These are phyloP conservation scores for Trichoderma arundinaceum DNA, from an alignment of 2,329 filamentous ascomycete genomes.

Conservation along the genomic window DNA sequence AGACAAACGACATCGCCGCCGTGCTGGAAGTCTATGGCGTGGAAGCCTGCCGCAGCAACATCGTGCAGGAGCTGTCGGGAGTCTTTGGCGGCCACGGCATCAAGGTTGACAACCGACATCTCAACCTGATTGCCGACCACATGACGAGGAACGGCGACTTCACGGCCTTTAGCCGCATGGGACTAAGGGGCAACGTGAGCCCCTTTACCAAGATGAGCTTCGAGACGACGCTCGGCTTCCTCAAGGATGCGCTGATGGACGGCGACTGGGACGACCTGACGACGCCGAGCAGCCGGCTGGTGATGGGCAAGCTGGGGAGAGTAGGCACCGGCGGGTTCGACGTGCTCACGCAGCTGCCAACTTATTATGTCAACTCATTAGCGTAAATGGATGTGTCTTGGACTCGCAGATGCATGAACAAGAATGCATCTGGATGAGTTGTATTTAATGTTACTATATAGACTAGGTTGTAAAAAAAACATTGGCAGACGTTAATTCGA, in stretches of 20 bases:
- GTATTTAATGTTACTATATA: constrained; percentile 15
- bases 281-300: constrained; percentile 85
- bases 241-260: constrained; percentile 89
- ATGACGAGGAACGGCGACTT: constrained; percentile 96
- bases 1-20: constrained; percentile 90
- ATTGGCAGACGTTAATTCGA: not conserved
- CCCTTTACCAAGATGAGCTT: constrained; percentile 99
- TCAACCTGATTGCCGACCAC: constrained; percentile 94
- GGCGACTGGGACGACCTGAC: constrained; percentile 88
- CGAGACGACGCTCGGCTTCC: constrained; percentile 92
- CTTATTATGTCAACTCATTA: constrained; percentile 48
- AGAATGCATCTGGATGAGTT: not conserved
- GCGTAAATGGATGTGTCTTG: constrained; percentile 17
- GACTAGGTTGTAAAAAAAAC: constrained; percentile 1
- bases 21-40: constrained; percentile 89
- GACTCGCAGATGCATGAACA: not conserved
- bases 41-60: constrained; percentile 85
- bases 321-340: constrained; percentile 94
- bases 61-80: constrained; percentile 81
- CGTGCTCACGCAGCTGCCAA: constrained; percentile 70
- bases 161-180: constrained; percentile 90
- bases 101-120: constrained; percentile 85
- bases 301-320: constrained; percentile 80
- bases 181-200: constrained; percentile 80
- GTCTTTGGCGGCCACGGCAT: constrained; percentile 95